Evolutionary conservation across 345 rosid genomes (phyloP), one percentile per base, ranked within the genome.

Genomic region (Brassica cretica): DNA sequence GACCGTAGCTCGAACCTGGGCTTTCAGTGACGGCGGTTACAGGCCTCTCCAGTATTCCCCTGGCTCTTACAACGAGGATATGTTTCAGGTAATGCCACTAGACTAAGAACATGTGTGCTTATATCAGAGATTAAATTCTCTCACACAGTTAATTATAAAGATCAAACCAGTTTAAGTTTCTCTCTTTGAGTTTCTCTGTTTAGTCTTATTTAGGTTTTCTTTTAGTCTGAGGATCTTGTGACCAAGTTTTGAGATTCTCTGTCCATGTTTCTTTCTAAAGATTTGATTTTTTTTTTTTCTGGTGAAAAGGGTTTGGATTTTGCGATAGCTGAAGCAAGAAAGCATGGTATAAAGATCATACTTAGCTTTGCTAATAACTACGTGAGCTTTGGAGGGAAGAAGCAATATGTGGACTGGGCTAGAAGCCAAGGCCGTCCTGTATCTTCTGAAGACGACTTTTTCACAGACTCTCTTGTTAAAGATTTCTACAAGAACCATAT

Each of bases 281-380:
- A 7, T 66, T 2, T 32, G 11, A 30, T 66, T 0, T 5, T 39
- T 66, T 5, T 39, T 66, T 49, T n/a, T 46, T 14, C 32, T 70
- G 66, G 66, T 41, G 71, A 60, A 21, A 39, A 92, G 99, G 98
- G 98, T 5, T 83, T 95, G 91, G 99, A 95, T 82, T 95, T 91
- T 86, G 99, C 90, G n/a, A 79, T 93, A 78, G 88, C 91, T 72
- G 98, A 93, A 84, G 98, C 98, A 32, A 83, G 85, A 78, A 87
- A 63, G 41, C 70, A 85, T 73, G 91, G 94, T 18, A 86, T 93
- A 39, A 91, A 91, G 87, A 82, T 93, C 14, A 85, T 91, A 65
- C 76, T 93, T 55, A 91, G 93, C 78, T 82, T 86, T 66, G 96
- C 86, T 64, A 93, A 93, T 76, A 92, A 89, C 82, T 89, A 91